Evolutionary conservation across 192 early-diverging fungal genomes (phyloP).

Genomic region (Coemansia sp.): DNA sequence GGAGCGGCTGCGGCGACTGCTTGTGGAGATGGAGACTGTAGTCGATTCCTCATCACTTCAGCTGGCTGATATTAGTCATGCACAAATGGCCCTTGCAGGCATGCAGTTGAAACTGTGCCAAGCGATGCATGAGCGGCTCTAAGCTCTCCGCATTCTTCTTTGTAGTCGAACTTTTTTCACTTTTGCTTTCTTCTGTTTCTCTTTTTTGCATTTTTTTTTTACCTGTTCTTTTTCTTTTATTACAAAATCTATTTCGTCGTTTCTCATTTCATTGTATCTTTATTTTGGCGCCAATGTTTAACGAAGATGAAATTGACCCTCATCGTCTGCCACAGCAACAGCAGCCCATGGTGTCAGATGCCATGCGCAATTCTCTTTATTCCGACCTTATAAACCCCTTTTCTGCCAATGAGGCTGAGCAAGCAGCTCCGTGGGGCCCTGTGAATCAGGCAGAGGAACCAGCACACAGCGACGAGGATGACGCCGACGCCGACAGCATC

Average conservation of each 20-base stretch:
- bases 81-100: constrained; percentile 7
- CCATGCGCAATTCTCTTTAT: constrained; percentile 22
- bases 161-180: background rate
- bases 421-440: constrained; percentile 15
- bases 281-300: constrained; percentile 21
- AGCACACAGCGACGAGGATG: constrained; percentile 1
- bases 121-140: constrained; percentile 8
- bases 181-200: background rate
- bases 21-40: constrained; percentile 23
- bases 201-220: background rate
- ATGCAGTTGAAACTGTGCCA: constrained; percentile 37
- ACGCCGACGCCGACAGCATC: background rate
- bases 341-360: background rate
- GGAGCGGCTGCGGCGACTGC: constrained; percentile 17
- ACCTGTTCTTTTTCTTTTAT: background rate
- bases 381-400: constrained; percentile 31
- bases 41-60: background rate
- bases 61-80: background rate
- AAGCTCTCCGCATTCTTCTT: background rate
- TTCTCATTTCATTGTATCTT: background rate
- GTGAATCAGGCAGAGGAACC: background rate
- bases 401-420: constrained; percentile 16
- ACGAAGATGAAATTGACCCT: constrained; percentile 45
- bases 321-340: constrained; percentile 31
- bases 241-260: constrained; percentile 4